Evolutionary conservation across 169 alveolate species (phyloP).

Genomic region (Cryptosporidium sp.): DNA sequence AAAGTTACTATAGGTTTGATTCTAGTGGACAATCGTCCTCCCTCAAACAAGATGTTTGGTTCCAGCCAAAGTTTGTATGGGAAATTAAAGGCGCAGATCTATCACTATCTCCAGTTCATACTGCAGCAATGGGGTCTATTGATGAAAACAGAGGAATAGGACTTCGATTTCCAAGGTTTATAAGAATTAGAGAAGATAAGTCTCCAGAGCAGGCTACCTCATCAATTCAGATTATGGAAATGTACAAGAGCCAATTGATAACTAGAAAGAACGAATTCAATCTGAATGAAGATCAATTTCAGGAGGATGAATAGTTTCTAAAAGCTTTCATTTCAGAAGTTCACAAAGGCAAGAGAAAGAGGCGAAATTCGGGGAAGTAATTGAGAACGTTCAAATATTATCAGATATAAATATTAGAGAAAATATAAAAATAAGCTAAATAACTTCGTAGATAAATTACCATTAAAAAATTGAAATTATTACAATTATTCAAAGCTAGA

Average conservation of each 20-base stretch:
- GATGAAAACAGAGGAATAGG: slow-evolving; percentile 93
- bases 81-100: slow-evolving; percentile 98
- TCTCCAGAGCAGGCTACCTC: slow-evolving; percentile 93
- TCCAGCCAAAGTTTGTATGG: slow-evolving; percentile 95
- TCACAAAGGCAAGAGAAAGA: no score
- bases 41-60: slow-evolving; percentile 88
- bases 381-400: no score
- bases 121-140: slow-evolving; percentile 92
- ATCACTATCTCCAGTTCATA: slow-evolving; percentile 95
- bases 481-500: no score
- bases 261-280: neutral
- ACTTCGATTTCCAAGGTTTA: slow-evolving; percentile 97
- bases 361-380: no score
- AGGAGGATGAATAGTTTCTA: neutral
- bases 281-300: neutral
- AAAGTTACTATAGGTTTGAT: slow-evolving; percentile 77
- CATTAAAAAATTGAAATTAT: no score
- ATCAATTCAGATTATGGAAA: slow-evolving; percentile 88
- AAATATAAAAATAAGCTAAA: no score
- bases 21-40: slow-evolving; percentile 79
- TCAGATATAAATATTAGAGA: no score
- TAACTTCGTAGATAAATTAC: no score
- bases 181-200: slow-evolving; percentile 96
- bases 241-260: slow-evolving; percentile 85
- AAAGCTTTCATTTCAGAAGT: no score